Base-by-base conservation (phyloP, 164 flowering plant genomes). In the Annona squamosa region DNA sequence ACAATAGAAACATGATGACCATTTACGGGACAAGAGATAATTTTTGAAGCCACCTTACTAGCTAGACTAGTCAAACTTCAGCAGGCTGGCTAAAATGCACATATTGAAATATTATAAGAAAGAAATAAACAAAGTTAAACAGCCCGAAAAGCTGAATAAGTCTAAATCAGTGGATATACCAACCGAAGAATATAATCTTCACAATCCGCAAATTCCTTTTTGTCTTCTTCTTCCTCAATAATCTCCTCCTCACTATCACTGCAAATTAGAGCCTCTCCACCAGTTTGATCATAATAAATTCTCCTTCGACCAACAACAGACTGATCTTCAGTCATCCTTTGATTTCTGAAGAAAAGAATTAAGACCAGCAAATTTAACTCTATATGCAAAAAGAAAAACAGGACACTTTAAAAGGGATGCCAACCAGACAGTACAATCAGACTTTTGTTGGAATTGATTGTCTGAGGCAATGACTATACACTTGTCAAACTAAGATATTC, bases 251-350 rank as follows among this genome's bases (percentile, higher is more conserved):
- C 99, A 77, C 99, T 96, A 77, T 96, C 99, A 79, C 99, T 96
- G 84, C 97, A 91, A 71, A 96, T 92, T 45, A 96, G 86, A 70
- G 99, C 97, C 81, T 96, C 99, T 37, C 99, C 98, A 42, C 99
- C 98, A 87, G 71, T 90, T 78, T 89, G 99, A 77, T 89, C 99
- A 87, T 96, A 96, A 76, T 96, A 96, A 71, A 96, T 96, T 80
- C 99, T 85, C 83, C 97, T 87, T 77, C 99, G 86, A 65, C 99
- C 97, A 7, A 96, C 85, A 66, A 96, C 97, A 5, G 99, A 93
- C 73, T 96, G 99, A 83, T 96, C 99, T 61, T 96, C 99, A 1
- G 97, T 87, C 99, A 96, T 96, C 82, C 99, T 85, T 78, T 90
- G 99, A 81, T 96, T 96, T 82, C 99, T 96, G 87, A 78, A 81